Base-by-base conservation (phyloP, 2,329 filamentous ascomycete genomes). In the Talaromyces sp. region DNA sequence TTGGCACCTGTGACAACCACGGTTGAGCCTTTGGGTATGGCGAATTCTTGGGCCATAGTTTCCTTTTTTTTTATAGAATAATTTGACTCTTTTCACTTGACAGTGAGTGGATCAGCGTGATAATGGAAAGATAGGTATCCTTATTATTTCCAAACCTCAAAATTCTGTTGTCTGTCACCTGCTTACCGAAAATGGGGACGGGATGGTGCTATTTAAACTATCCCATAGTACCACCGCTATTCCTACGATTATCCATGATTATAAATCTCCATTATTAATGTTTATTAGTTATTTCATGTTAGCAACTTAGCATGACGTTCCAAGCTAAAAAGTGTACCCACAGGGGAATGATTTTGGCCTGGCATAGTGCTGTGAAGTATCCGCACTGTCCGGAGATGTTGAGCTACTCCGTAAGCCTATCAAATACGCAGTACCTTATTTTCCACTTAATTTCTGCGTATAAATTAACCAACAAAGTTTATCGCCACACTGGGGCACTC, bases 1-100 rank as follows among this genome's bases (percentile, higher is more conserved):
- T 72, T 79, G 1, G 70, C 74, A 12, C 78, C 78, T 0, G 77
- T 80, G 40, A 82, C 72, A 14, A 81, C 73, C 23, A 81, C 68
- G 59, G 63, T 64, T 7, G 69, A 73, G 42, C 68, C 70, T 14
- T 56, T 31, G 12, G 72, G 68, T 27, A 76, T 72, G 16, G 55
- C 57, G 12, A 31, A 40, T 18, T 18, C 54, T 42, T 56, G 31
- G 16, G 33, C 10, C 54, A 56, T 56, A 0, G 27, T 47, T 47
- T 18, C 33, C 12, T 36, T 36, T 36, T 36, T 36, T 36, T 12
- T 36, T 8, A 12, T 36, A 3, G 7, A 23, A 23, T 27, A 10
- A 14, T 1, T 47, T 27, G 8, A 47, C 10, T 47, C 18, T 14
- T 47, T 44, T 14, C 23, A 23, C 23, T 27, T 12, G 44, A 47